Base-by-base conservation (phyloP, 164 flowering plant genomes). In the Warburgia ugandensis region DNA sequence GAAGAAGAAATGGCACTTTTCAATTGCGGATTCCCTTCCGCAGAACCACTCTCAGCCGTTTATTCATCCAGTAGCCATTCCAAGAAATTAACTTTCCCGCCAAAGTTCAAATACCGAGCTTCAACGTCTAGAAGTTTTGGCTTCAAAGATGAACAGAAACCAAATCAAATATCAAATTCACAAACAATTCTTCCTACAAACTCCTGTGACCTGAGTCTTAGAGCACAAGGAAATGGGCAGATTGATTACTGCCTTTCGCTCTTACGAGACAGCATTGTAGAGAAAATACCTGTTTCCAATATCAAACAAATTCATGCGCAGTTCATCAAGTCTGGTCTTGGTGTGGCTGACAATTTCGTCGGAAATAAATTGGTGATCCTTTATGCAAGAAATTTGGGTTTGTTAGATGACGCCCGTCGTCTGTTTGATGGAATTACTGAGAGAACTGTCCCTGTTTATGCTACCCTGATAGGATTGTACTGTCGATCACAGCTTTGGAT, bases 361-460 rank as follows among this genome's bases (percentile, higher is more conserved):
- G 59, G 58, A 8, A 65, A 69, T 52, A 74, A 56, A 55, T 45
- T 65, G 32, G 63, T 29, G 21, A 38, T 67, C 4, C 32, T 48
- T 10, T 72, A 69, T 52, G 45, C 59, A 13, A 70, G 29, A 45
- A 52, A 46, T 44, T 29, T 5, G n/a, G 52, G 49, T 28, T 62
- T 21, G 16, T 42, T 66, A 27, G 69, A 61, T 25, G 57, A 58
- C 58, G 79, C 74, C 2, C 64, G 74, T 8, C 64, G 53, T 23
- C 26, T 75, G 67, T 67, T 75, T 29, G 69, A 71, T 44, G 70
- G 45, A 57, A 64, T 66, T 60, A 56, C 71, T 32, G 56, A 68
- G 5, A 57, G 61, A 66, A 53, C 29, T 4, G 59, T 50, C 8
- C 39, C 56, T 1, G 50, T 47, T 22, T 71, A 67, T 63, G 75